These are phyloP conservation scores for Picea glauca DNA, from an alignment of 75 land plant genomes.

Conservation along the genomic window DNA sequence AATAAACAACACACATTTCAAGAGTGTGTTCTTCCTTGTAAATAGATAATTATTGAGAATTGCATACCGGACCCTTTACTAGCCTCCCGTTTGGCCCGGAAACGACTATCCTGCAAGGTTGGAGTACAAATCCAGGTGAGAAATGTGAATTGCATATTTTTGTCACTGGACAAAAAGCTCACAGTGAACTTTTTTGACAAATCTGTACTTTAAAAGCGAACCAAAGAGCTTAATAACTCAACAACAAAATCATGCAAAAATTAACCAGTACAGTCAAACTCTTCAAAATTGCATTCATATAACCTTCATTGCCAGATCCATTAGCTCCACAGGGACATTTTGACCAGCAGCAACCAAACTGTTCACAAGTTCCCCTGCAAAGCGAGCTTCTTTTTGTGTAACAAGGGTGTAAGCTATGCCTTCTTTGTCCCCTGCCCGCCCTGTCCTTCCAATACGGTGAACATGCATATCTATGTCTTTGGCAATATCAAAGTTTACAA, in stretches of 20 bases:
- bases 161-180: background rate
- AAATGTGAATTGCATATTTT: background rate
- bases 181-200: background rate
- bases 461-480: constrained; percentile 99
- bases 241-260: constrained; percentile 3
- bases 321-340: constrained; percentile 76
- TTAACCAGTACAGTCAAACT: background rate
- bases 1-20: background rate
- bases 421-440: constrained; percentile 99
- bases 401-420: constrained; percentile 93
- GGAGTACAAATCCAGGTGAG: background rate
- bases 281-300: background rate
- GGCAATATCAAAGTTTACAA: constrained; percentile 94
- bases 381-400: constrained; percentile 89
- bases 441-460: constrained; percentile 97
- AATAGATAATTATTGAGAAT: constrained; percentile 1
- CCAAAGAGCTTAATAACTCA: background rate
- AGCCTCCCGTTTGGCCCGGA: constrained; percentile 87
- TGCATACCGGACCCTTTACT: constrained; percentile 61
- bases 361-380: constrained; percentile 94
- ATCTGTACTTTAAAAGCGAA: background rate
- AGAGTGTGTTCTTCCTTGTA: background rate
- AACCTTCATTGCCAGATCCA: constrained; percentile 99
- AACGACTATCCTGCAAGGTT: constrained; percentile 82
- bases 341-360: constrained; percentile 97